These are phyloP conservation scores for Corynascus novoguineensis DNA, from an alignment of 495 filamentous ascomycete genomes.

Conservation along the genomic window DNA sequence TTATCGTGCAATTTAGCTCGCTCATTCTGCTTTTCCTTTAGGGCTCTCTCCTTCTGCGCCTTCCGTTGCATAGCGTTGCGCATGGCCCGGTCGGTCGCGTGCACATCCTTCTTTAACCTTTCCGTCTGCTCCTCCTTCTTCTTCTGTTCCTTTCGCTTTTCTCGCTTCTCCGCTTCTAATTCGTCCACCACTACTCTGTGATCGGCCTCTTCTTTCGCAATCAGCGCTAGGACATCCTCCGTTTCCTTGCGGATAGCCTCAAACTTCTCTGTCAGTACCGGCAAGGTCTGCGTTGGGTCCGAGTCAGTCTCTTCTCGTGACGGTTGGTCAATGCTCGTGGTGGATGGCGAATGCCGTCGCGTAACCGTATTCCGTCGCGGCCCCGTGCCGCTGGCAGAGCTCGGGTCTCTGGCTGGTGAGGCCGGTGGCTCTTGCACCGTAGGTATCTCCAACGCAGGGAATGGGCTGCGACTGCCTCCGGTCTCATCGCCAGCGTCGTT, in stretches of 20 bases:
- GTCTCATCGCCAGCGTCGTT: constrained; percentile 36
- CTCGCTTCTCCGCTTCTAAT: constrained; percentile 62
- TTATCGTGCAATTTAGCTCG: constrained; percentile 50
- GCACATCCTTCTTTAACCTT: constrained; percentile 73
- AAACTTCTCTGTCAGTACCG: constrained; percentile 62
- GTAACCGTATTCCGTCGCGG: constrained; percentile 62
- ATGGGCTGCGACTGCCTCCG: constrained; percentile 34
- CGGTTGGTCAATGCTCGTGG: constrained; percentile 53
- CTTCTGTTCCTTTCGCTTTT: constrained; percentile 65
- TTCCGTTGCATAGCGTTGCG: constrained; percentile 75
- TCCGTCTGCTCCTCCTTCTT: constrained; percentile 84
- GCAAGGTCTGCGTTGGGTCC: constrained; percentile 40
- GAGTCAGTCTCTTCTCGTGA: constrained; percentile 40
- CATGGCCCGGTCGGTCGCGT: constrained; percentile 74
- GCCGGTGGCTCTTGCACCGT: constrained; percentile 47
- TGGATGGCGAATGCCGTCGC: constrained; percentile 71
- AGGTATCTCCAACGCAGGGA: constrained; percentile 51
- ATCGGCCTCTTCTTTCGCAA: constrained; percentile 62
- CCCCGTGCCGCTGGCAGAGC: constrained; percentile 46
- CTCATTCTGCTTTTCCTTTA: constrained; percentile 69
- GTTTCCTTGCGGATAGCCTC: constrained; percentile 67
- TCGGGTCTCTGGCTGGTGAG: constrained; percentile 59
- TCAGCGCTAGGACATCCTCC: constrained; percentile 50
- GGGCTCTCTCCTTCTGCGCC: constrained; percentile 69
- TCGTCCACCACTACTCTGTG: constrained; percentile 67